These are phyloP conservation scores for Eucalyptus decipiens DNA, from an alignment of 345 rosid species.

Conservation along the genomic window DNA sequence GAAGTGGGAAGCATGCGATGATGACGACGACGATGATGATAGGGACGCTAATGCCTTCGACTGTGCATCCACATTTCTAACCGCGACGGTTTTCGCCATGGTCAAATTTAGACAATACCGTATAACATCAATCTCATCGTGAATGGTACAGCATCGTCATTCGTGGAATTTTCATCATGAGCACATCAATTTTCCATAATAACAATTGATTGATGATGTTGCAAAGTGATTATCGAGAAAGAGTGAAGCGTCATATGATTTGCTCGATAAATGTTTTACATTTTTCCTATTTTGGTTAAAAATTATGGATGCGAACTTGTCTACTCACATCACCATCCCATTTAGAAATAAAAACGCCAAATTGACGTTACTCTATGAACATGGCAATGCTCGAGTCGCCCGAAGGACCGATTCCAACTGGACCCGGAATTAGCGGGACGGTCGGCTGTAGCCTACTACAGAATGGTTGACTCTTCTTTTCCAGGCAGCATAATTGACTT, in stretches of 20 bases:
- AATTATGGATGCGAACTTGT: neutral
- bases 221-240: too few relatives aligned
- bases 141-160: accelerated
- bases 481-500: too few relatives aligned
- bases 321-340: accelerated
- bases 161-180: neutral
- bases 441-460: neutral
- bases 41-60: neutral
- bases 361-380: neutral
- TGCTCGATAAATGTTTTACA: neutral
- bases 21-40: neutral
- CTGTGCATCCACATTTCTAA: neutral
- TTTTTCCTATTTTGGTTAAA: neutral
- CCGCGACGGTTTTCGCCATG: neutral
- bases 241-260: neutral
- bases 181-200: neutral
- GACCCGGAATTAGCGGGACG: neutral
- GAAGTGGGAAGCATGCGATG: neutral
- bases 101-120: neutral
- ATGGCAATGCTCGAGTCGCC: neutral
- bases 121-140: neutral
- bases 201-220: neutral
- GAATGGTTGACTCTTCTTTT: neutral
- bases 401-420: neutral
- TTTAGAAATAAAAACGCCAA: neutral